Base-by-base conservation (phyloP, 2,329 filamentous ascomycete species). In the Camptophora hylomeconis region DNA sequence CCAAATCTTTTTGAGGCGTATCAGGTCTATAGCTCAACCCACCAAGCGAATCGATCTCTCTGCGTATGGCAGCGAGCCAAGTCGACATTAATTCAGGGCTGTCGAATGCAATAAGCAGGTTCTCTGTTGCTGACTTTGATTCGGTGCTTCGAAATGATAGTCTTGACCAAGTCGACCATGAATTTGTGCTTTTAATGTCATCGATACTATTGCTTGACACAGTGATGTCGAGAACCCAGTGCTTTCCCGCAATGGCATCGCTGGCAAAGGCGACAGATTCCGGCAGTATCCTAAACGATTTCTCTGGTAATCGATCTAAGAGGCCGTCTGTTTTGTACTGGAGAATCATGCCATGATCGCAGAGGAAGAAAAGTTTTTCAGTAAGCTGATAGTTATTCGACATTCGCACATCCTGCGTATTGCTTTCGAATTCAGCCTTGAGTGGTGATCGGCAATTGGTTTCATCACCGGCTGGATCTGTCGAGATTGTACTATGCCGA, bases 251-350 rank as follows among this genome's bases (percentile, higher is more conserved):
- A 33, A 65, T 59, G 5, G 56, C 59, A 44, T 65, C 61, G 36
- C 58, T 61, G 2, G 57, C 61, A 43, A 63, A 63, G 7, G 61
- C 61, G 9, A 58, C 59, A 7, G 60, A 63, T 4, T 56, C 49
- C 11, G 54, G 51, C 3, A 57, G 56, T 26, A 65, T 39, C 21
- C 56, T 53, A 28, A 65, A 40, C 39, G 63, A 57, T 35, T 58
- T 60, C 41, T 65, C 61, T 0, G 61, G 61, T 3, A 59, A 38
- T 16, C 59, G 51, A 36, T 63, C 57, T 35, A 56, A 54, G 30
- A 51, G 53, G 4, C 60, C 59, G 9, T 59, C 52, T 3, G 50
- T 54, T 16, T 52, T 37, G 39, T 64, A 65, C 29, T 64, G 60
- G 17, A 65, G 37, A 11, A 64, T 49, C 36, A 56, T 60, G 1